Base-by-base conservation (phyloP, 176 grass and related monocot genomes). In the Ensete ventricosum region DNA sequence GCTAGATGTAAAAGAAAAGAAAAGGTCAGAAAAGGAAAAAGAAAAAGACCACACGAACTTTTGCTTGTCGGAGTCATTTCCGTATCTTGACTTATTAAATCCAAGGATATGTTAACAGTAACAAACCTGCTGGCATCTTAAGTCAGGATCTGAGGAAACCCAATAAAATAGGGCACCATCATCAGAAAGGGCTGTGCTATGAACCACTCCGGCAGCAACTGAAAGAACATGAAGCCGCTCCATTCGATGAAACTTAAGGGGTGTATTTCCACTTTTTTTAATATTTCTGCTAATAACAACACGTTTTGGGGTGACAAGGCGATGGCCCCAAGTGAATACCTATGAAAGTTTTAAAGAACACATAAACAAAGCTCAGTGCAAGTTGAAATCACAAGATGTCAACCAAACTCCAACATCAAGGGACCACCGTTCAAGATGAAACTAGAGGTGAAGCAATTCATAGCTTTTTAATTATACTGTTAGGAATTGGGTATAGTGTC, bases 301-400 rank as follows among this genome's bases (percentile, higher is more conserved):
- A 70, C 96, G 96, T 11, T 78, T 89, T 51, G 96, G 91, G n/a
- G 86, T 99, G 73, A 99, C 91, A 1, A 91, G 86, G 11, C 91
- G 88, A 89, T 99, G 91, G 14, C 96, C 96, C 96, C 96, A 99
- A 78, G 91, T 89, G 81, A 95, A 91, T 54, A 95, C 95, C 95
- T 98, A 73, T 16, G 58, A 77, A 10, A 29, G 11, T 34, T 50
- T 50, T 50, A 17, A 10, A 20, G 9, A 50, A 25, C 16, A 70
- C 34, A 70, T 13, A 65, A n/a, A 65, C 50, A 17, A 70, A 69
- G 19, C 9, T 43, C 11, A 50, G 6, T 20, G 14, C n/a, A 50
- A 70, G 67, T 70, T 50, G 43, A 10, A 70, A 70, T 34, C 51
- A 9, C 34, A 70, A 70, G 29, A 70, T 21, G 9, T 20, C 67